Evolutionary conservation across 352 stramenopile genomes (phyloP).

Genomic region (Thalassiosira exigua): DNA sequence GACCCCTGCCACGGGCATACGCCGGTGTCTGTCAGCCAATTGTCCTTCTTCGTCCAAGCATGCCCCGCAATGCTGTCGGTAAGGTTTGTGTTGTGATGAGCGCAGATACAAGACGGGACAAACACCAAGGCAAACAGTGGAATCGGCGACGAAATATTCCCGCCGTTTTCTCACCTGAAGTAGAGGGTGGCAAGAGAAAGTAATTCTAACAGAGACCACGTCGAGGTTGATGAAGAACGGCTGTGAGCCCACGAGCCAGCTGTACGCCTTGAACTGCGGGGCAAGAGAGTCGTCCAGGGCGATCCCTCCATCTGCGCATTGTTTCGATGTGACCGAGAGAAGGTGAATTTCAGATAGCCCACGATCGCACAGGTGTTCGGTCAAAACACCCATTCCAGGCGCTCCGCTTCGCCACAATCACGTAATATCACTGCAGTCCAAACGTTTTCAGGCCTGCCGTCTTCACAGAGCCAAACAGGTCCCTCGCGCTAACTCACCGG

Average conservation of each 20-base stretch:
- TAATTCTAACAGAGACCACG: no score
- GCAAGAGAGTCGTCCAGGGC: constrained; percentile 32
- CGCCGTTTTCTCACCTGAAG: constrained; percentile 33
- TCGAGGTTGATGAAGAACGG: constrained; percentile 42
- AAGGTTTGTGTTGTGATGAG: not conserved
- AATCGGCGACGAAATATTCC: no score
- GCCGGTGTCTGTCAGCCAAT: constrained; percentile 27
- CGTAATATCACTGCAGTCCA: no score
- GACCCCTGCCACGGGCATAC: constrained; percentile 41
- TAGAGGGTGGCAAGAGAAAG: constrained; percentile 45
- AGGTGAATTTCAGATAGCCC: not conserved
- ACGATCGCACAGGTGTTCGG: not conserved
- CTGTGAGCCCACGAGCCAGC: constrained; percentile 25
- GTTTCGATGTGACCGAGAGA: not conserved
- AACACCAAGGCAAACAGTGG: not conserved
- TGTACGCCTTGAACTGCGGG: constrained; percentile 51
- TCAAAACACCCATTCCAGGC: no score
- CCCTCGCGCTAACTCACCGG: constrained; percentile 13
- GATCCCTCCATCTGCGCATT: constrained; percentile 6
- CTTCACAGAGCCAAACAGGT: no score
- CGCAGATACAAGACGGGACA: not conserved
- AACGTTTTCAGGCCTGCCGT: no score
- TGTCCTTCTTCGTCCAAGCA: constrained; percentile 23
- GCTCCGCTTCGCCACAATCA: no score
- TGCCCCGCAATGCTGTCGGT: constrained; percentile 21